A percentile compares a stretch with the other conserved stretches of the same genome.
Conservation (phyloP, 495 filamentous ascomycete genomes). For the Tuber indicum region DNA sequence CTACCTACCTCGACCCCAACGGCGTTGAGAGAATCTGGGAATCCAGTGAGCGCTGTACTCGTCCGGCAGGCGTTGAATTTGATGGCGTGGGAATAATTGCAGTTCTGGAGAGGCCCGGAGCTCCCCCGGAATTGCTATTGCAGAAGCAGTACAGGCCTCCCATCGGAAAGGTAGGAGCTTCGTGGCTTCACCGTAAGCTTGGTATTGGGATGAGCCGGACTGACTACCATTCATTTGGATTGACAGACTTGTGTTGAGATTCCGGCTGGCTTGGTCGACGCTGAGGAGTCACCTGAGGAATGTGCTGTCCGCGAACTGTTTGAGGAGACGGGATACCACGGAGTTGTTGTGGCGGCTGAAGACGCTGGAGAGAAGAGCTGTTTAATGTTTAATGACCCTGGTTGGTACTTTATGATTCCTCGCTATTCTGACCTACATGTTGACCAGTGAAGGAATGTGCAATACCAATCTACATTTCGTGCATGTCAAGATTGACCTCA, state of each 20-base stretch:
- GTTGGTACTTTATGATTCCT: conserved; percentile 10
- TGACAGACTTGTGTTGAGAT: conserved; percentile 59
- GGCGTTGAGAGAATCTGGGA: conserved; percentile 71
- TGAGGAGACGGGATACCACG: conserved; percentile 91
- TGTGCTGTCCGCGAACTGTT: conserved; percentile 82
- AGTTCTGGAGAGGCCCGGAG: conserved; percentile 62
- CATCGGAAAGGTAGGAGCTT: conserved; percentile 54
- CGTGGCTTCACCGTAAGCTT: background rate
- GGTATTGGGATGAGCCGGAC: background rate
- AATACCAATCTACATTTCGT: conserved; percentile 83
- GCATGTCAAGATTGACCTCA: conserved; percentile 68
- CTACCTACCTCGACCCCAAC: conserved; percentile 65
- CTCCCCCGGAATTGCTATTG: conserved; percentile 58
- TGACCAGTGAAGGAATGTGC: conserved; percentile 57
- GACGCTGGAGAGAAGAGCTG: conserved; percentile 55
- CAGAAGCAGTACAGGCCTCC: conserved; percentile 88
- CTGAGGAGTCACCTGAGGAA: conserved; percentile 67
- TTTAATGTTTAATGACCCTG: conserved; percentile 69
- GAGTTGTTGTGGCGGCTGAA: conserved; percentile 47
- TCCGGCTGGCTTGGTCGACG: conserved; percentile 80
- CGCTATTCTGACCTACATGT: background rate
- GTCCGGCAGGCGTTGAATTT: conserved; percentile 61
- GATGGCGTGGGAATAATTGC: conserved; percentile 90
- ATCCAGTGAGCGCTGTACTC: conserved; percentile 68
- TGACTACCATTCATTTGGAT: background rate